Conservation (phyloP, 2,329 filamentous ascomycete species). For the Fusarium sambucinum region DNA sequence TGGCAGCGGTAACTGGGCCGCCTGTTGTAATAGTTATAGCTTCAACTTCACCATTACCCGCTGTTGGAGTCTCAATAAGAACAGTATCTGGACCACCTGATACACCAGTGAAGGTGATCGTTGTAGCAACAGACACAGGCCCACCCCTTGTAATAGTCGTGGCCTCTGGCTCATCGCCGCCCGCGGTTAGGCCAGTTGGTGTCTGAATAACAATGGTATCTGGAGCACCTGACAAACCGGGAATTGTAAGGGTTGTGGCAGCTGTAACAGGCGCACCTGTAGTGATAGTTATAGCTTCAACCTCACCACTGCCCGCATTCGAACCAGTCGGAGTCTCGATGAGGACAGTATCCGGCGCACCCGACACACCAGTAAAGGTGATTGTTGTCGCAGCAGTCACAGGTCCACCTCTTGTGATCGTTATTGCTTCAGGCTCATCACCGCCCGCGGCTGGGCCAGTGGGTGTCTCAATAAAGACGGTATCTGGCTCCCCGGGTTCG, state of each 20-base stretch:
- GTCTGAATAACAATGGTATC: no score
- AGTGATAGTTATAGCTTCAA: no score
- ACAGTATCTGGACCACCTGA: conserved; percentile 7
- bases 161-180: no score
- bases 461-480: background rate
- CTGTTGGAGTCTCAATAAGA: background rate
- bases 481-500: background rate
- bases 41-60: no score
- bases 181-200: no score
- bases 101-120: no score
- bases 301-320: rapidly evolving
- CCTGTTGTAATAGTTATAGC: background rate
- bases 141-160: no score
- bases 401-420: background rate
- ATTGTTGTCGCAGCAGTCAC: background rate
- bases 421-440: background rate
- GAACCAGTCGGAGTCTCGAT: background rate
- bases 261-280: no score
- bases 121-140: no score
- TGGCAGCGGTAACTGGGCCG: background rate
- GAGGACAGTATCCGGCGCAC: background rate
- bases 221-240: no score
- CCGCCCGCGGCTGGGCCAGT: background rate
- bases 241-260: no score
- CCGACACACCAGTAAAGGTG: background rate